Base-by-base conservation (phyloP, 257 asterid genomes). In the Solanum bulbocastanum region DNA sequence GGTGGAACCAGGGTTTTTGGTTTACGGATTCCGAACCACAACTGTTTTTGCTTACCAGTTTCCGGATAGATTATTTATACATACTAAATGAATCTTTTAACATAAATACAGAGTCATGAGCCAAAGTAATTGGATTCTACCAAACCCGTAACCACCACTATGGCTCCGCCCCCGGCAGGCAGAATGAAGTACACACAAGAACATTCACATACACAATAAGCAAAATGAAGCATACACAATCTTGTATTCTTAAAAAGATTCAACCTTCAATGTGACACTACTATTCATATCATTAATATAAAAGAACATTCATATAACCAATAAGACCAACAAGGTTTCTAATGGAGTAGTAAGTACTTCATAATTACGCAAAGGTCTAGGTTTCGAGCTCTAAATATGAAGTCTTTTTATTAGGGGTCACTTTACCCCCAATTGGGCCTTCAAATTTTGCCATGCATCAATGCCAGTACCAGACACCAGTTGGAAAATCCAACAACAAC, bases 401-500 rank as follows among this genome's bases (percentile, higher is more conserved):
- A 71, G n/a, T 32, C 23, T 2, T 71, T 32, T 15, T 32, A 8
- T 8, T 3, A 15, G 10, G n/a, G n/a, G 8, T 5, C 76, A 14
- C 40, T 71, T 71, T 68, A 68, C 20, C 20, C 36, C 1, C 5
- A 68, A 27, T 12, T 3, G 4, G 0, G 22, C 3, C 74, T 68
- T 68, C 74, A 7, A 69, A 27, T 68, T 27, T 5, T 27, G 37
- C 3, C 10, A 1, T 2, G 13, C 12, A 15, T 1, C 76, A 32
- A 69, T 14, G 23, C 0, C n/a, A 4, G 1, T 69, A 0, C 23
- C 12, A 13, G 23, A 69, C 39, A 68, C 22, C 36, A 0, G 14
- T 11, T 0, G n/a, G 6, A 16, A 32, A 16, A 71, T 14, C n/a
- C 23, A 56, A 56, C 65, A 52, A 52, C 9, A 52, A 52, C 9